Evolutionary conservation across 2,329 filamentous ascomycete genomes (phyloP), one percentile per base, ranked within the genome.

Genomic region (Trichoderma brevicompactum): DNA sequence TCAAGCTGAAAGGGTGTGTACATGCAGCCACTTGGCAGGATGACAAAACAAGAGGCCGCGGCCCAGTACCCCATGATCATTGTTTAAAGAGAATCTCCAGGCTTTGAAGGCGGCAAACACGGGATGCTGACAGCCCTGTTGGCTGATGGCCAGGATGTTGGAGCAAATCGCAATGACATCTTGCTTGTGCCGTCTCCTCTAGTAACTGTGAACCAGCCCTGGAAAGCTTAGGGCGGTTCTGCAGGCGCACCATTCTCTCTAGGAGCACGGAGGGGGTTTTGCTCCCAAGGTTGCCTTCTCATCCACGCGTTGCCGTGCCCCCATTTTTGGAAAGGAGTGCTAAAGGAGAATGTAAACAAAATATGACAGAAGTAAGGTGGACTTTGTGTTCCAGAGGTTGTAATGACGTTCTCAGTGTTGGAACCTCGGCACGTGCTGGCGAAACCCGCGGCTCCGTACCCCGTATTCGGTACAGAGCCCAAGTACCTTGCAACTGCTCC

Each of bases 11-110:
- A 65, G 48, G n/a, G 65, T 66, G 52, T 59, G 55, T 15, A 48
- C 56, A 41, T 68, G 68, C 23, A 53, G 64, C 68, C 58, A 69
- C 65, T 69, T 64, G n/a, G 65, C 68, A 44, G 65, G 62, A 23
- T 67, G 58, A 36, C 36, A 34, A 34, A 50, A 63, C 38, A 44
- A 52, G 38, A 46, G 34, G 54, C 53, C 28, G 44, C 32, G 56
- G 28, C 28, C 55, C 55, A 50, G 28, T 60, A 38, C 44, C 44
- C 34, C 56, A 60, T 60, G 34, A 28, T 50, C 56, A 60, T 15
- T 28, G 28, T 28, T 41, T 13, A 28, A 32, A 32, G 10, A 6
- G 17, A 12, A 9, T 17, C 43, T n/a, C 41, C 55, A 44, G 17
- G 55, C 38, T 38, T n/a, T 48, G 7, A 19, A 59, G 43, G 34